Evolutionary conservation across 1,139 yeast species (phyloP), one percentile per base, ranked within the genome.

Genomic region (Candida frijolesensis): DNA sequence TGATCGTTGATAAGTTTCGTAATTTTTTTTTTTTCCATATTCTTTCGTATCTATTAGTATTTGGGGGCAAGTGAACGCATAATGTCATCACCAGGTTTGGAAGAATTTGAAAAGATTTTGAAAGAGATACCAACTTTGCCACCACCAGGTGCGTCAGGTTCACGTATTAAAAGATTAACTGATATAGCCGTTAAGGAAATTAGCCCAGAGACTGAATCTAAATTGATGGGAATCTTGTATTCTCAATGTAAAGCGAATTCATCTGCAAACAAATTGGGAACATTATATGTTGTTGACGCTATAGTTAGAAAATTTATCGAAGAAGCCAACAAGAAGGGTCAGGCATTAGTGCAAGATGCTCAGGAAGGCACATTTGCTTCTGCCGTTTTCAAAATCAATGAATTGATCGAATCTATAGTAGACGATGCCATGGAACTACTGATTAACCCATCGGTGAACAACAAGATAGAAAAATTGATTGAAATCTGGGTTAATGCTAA

Each of bases 71-170:
- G n/a, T 35, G 11, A 35, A 25, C 25, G 35, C 11, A 44, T 11
- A 19, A 48, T 48, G 49, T 64, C 74, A 33, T 11, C 40, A 43
- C 30, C 46, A 15, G 46, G 47, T 25, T 51, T 76, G 60, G 85
- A 84, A 66, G 85, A 84, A 60, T 89, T 89, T 68, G 88, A 86
- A 68, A 70, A 76, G 54, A 79, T 86, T 53, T 76, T 92, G 61
- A 84, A 83, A 60, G 95, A 92, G 65, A 78, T 92, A 57, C 81
- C 86, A 54, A 76, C 83, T 19, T 76, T 89, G 57, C 90, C 89
- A 70, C 85, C 97, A 27, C 95, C 95, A 19, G 98, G 99, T 53
- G 96, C 94, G 51, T 91, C 97, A 34, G 98, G 98, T 41, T 84
- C 96, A 53, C 91, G 97, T 72, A 94, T 94, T 67, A 89, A 89